Percentiles rank a stretch among this genome's conserved stretches.
These are phyloP conservation scores for Nakazawaea holstii DNA, from an alignment of 805 yeast genomes.

Conservation along the genomic window DNA sequence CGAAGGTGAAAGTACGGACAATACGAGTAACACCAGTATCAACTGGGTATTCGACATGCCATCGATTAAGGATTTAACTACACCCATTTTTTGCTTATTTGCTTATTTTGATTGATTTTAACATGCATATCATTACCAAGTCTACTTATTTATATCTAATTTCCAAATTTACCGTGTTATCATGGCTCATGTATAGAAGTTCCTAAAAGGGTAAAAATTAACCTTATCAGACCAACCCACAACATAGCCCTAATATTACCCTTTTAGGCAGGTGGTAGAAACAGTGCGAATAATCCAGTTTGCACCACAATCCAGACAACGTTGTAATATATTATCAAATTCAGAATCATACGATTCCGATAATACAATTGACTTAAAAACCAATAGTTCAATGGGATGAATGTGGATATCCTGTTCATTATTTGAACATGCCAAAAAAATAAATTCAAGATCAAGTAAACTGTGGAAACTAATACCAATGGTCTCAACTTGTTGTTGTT, in stretches of 20 bases:
- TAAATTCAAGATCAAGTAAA: slow-evolving; percentile 45
- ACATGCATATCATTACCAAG: too few relatives aligned
- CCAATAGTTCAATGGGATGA: slow-evolving; percentile 76
- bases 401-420: slow-evolving; percentile 70
- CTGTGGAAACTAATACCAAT: slow-evolving; percentile 33
- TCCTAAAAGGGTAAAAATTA: slow-evolving; percentile 7
- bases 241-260: neutral
- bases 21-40: neutral
- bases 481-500: slow-evolving; percentile 29
- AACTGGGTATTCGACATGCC: neutral
- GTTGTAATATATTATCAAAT: slow-evolving; percentile 35
- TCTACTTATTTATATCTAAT: too few relatives aligned
- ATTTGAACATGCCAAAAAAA: slow-evolving; percentile 82
- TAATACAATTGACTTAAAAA: slow-evolving; percentile 40
- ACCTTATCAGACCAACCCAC: neutral
- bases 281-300: slow-evolving; percentile 70
- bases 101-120: neutral
- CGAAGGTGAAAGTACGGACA: neutral
- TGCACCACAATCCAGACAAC: slow-evolving; percentile 65
- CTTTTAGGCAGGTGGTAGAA: slow-evolving; percentile 84
- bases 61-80: neutral
- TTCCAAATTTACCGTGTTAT: too few relatives aligned
- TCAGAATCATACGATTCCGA: neutral
- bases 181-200: neutral
- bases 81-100: slow-evolving; percentile 8